Percentiles rank a stretch among this genome's conserved stretches.
Conservation (phyloP, 306 rosid genomes). For the Astragalus membranaceus region DNA sequence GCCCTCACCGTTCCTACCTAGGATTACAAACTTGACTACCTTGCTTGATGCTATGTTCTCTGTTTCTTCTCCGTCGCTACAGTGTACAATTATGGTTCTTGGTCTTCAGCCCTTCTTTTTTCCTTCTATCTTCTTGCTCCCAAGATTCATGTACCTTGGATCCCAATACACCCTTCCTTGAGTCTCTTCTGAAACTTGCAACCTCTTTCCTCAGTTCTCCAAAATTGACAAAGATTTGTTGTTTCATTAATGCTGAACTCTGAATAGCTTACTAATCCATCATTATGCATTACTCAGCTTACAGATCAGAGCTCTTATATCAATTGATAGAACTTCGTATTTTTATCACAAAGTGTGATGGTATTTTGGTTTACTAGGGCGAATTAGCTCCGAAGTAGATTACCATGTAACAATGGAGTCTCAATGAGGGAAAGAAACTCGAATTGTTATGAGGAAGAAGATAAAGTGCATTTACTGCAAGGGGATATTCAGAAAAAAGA, state of each 20-base stretch:
- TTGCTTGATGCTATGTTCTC: background rate
- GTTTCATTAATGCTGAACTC: background rate
- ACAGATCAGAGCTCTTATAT: no score
- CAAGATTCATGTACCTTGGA: background rate
- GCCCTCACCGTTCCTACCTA: no score
- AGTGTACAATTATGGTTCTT: background rate
- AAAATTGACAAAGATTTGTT: background rate
- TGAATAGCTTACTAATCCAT: background rate
- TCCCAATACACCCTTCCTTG: background rate
- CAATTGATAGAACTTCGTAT: background rate
- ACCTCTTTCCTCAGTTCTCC: background rate
- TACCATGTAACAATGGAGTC: no score
- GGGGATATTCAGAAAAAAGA: no score
- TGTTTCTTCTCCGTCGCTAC: background rate
- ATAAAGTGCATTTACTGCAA: no score
- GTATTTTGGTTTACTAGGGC: no score
- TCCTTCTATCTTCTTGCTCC: background rate
- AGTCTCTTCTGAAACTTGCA: background rate
- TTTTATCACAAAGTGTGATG: background rate
- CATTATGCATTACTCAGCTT: background rate
- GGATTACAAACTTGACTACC: no score
- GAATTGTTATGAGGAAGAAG: no score
- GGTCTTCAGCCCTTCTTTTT: background rate
- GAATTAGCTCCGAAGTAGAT: no score
- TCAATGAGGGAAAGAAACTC: no score